Evolutionary conservation across 257 asterid species (phyloP).

Genomic region (Rehmannia glutinosa): DNA sequence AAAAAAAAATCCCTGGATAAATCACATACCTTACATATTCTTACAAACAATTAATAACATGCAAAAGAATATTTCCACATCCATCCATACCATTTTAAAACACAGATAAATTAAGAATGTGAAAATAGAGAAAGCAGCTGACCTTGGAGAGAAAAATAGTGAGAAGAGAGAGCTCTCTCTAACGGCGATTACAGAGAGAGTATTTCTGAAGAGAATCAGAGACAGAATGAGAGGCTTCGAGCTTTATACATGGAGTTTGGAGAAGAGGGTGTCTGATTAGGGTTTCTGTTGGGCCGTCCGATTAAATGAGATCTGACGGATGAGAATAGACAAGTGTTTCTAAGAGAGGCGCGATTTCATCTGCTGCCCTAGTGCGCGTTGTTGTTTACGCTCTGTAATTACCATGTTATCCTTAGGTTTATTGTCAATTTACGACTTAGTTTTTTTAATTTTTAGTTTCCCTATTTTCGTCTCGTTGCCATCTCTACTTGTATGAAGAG

Average conservation of each 20-base stretch:
- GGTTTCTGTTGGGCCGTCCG: slow-evolving; percentile 22
- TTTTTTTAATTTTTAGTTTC: no score
- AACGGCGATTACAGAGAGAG: slow-evolving; percentile 13
- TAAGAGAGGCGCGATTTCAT: neutral
- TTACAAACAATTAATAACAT: neutral
- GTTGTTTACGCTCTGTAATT: no score
- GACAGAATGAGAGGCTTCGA: neutral
- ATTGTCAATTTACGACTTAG: neutral
- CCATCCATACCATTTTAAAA: no score
- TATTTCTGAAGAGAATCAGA: neutral
- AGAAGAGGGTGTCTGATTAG: neutral
- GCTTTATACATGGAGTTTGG: neutral
- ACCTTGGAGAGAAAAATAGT: slow-evolving; percentile 9
- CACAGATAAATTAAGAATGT: neutral
- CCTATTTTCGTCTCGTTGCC: no score
- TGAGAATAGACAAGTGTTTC: neutral
- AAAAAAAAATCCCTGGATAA: neutral
- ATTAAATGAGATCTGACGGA: slow-evolving; percentile 19
- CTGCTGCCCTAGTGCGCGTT: slow-evolving; percentile 16
- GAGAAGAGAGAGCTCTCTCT: neutral
- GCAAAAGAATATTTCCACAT: no score
- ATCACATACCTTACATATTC: neutral
- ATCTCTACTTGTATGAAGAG: no score
- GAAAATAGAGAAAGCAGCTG: neutral
- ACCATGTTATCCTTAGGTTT: neutral